A percentile compares a stretch with the other conserved stretches of the same genome.
Evolutionary conservation across 768 basidiomycete species (phyloP).

Genomic region (Calocera cornea): DNA sequence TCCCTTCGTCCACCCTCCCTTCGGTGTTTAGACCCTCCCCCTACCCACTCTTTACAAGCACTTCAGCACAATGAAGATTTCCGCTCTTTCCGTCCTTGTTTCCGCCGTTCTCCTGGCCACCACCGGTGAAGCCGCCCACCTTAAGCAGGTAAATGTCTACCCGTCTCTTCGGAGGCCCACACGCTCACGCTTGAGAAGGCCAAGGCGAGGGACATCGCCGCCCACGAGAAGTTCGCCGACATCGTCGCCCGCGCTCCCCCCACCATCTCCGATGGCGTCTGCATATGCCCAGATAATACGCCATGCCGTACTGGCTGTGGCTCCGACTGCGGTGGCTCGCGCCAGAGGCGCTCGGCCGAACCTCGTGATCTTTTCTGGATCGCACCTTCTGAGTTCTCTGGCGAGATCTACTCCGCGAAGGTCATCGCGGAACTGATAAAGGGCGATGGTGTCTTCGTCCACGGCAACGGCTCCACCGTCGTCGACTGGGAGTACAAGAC

Average conservation of each 20-base stretch:
- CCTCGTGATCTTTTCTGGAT: neutral
- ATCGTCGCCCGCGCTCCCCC: neutral
- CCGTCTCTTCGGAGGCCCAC: too few species aligned
- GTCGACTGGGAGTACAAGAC: constrained; percentile 1
- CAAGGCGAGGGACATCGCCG: neutral
- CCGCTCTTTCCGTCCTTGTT: neutral
- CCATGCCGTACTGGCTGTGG: neutral
- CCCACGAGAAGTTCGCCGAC: neutral
- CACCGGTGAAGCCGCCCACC: neutral
- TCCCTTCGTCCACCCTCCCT: neutral
- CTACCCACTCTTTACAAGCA: neutral
- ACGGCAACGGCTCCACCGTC: neutral
- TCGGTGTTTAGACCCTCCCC: neutral
- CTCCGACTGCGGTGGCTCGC: neutral
- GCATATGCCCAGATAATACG: neutral
- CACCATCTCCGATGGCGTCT: neutral
- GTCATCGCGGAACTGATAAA: neutral
- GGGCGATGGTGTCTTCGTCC: neutral
- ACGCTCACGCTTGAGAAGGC: neutral
- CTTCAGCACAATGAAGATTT: neutral
- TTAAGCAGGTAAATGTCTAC: too few species aligned
- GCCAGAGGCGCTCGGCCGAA: neutral
- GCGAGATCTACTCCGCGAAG: neutral
- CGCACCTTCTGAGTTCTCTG: neutral
- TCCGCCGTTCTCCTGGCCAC: neutral